Percentiles rank a stretch among this genome's conserved stretches.
Conservation (phyloP, 2,329 filamentous ascomycete genomes). For the Cladosporium sp. region DNA sequence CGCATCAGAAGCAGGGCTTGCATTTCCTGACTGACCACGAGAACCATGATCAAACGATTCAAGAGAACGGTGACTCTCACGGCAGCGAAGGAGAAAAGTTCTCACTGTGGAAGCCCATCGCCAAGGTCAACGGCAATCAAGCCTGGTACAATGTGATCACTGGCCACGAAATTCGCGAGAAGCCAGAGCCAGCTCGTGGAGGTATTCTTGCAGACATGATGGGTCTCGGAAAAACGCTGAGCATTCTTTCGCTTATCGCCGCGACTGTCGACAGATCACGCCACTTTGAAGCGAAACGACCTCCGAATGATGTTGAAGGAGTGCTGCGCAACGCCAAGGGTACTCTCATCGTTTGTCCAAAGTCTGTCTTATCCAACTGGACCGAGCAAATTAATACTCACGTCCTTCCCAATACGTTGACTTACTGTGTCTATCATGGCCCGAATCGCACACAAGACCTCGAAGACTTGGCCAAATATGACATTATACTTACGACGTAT, state of each 20-base stretch:
- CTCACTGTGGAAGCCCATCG: slow-evolving; percentile 69
- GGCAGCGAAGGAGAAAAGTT: slow-evolving; percentile 39
- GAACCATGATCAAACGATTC: slow-evolving; percentile 50
- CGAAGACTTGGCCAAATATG: slow-evolving; percentile 62
- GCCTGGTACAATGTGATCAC: slow-evolving; percentile 82
- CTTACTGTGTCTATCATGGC: slow-evolving; percentile 82
- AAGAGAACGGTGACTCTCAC: slow-evolving; percentile 11
- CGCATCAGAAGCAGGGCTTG: slow-evolving; percentile 85
- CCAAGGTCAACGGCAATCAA: slow-evolving; percentile 50
- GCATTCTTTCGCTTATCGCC: slow-evolving; percentile 71
- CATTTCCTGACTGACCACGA: slow-evolving; percentile 81
- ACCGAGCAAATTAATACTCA: slow-evolving; percentile 85
- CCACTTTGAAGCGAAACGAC: slow-evolving; percentile 53
- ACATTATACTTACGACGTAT: slow-evolving; percentile 90
- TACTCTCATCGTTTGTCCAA: slow-evolving; percentile 79
- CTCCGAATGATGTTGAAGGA: slow-evolving; percentile 24
- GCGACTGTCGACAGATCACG: slow-evolving; percentile 57
- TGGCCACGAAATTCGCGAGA: slow-evolving; percentile 46
- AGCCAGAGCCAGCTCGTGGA: slow-evolving; percentile 34
- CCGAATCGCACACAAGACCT: slow-evolving; percentile 64
- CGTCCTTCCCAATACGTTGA: slow-evolving; percentile 57
- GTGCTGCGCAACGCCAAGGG: slow-evolving; percentile 65
- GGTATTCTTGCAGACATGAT: slow-evolving; percentile 48
- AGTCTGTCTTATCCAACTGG: slow-evolving; percentile 93
- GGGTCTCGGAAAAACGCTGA: slow-evolving; percentile 55